phyloP scores from a whole-genome alignment of 2,329 filamentous ascomycete genomes.

The Claviceps fusiformis region DNA sequence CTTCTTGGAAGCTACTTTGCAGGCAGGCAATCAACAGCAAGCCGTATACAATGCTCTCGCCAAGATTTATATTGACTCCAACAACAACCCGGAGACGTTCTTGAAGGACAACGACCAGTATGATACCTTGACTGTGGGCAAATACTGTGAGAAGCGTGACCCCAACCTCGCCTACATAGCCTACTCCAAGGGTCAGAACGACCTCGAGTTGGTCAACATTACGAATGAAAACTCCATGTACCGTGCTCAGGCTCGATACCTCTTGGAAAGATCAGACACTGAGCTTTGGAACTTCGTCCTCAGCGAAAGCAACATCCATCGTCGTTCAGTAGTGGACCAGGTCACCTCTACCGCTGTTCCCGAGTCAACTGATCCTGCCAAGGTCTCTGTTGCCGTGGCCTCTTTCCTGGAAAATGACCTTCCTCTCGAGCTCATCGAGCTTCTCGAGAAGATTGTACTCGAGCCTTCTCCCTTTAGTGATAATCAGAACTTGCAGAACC shows the following conservation, averaged over 20 bases:
- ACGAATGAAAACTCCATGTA: conserved; percentile 99
- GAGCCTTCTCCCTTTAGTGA: conserved; percentile 98
- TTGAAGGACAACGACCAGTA: conserved; percentile 96
- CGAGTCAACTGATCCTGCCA: conserved; percentile 81
- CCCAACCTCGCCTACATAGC: conserved; percentile 91
- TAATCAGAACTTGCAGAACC: conserved; percentile 89
- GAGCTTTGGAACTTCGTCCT: conserved; percentile 95
- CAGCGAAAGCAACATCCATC: conserved; percentile 89
- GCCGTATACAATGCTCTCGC: conserved; percentile 94
- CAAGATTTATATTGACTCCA: conserved; percentile 98
- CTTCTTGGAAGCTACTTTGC: conserved; percentile 86
- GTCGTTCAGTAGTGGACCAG: conserved; percentile 87
- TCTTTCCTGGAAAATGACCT: conserved; percentile 85
- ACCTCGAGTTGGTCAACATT: conserved; percentile 90
- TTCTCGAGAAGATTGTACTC: conserved; percentile 98
- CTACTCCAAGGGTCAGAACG: conserved; percentile 93
- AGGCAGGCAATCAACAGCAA: conserved; percentile 85
- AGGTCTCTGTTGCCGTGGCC: conserved; percentile 88
- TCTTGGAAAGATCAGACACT: conserved; percentile 74
- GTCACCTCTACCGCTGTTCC: conserved; percentile 92
- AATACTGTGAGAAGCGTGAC: conserved; percentile 98
- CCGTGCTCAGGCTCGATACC: conserved; percentile 88
- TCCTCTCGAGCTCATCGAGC: conserved; percentile 86
- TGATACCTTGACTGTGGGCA: conserved; percentile 80
- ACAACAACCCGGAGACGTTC: conserved; percentile 97